Conservation (phyloP, 73 alveolate genomes). For the Tetrahymena borealis region DNA sequence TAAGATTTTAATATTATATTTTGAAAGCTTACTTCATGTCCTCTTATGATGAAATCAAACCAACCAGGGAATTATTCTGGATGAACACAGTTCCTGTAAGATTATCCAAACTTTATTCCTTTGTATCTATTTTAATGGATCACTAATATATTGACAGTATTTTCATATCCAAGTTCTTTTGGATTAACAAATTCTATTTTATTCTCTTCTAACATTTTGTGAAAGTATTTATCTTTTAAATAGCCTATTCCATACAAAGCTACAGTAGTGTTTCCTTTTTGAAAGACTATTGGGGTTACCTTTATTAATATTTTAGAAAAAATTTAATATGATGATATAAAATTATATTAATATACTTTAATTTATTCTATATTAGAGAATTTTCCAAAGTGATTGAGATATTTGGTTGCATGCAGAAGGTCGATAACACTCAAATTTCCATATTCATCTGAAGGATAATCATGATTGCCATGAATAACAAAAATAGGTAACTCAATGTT, state of each 20-base stretch:
- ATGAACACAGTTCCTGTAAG: neutral
- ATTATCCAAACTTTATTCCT: conserved; percentile 42
- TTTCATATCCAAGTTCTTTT: conserved; percentile 49
- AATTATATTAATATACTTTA: neutral
- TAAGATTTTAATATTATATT: neutral
- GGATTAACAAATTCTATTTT: conserved; percentile 79
- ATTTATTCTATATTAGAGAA: conserved; percentile 41
- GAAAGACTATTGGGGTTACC: conserved; percentile 79
- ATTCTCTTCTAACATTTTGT: conserved; percentile 67
- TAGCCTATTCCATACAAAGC: conserved; percentile 96
- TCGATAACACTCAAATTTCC: conserved; percentile 80
- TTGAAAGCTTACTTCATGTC: neutral
- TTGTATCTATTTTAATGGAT: conserved; percentile 91
- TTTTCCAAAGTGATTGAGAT: conserved; percentile 88
- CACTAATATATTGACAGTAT: conserved; percentile 85
- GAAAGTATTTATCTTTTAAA: conserved; percentile 89
- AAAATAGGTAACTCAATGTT: conserved; percentile 87
- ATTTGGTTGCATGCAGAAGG: conserved; percentile 64
- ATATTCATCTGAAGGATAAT: conserved; percentile 84
- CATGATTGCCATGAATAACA: conserved; percentile 96
- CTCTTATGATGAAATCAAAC: neutral
- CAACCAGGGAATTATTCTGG: neutral
- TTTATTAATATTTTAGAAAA: conserved; percentile 51
- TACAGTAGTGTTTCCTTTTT: conserved; percentile 79
- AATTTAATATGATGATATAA: neutral